A percentile compares a stretch with the other conserved stretches of the same genome.
Conservation (phyloP, 1,284 basidiomycete genomes). For the Sanghuangporus baumii region DNA sequence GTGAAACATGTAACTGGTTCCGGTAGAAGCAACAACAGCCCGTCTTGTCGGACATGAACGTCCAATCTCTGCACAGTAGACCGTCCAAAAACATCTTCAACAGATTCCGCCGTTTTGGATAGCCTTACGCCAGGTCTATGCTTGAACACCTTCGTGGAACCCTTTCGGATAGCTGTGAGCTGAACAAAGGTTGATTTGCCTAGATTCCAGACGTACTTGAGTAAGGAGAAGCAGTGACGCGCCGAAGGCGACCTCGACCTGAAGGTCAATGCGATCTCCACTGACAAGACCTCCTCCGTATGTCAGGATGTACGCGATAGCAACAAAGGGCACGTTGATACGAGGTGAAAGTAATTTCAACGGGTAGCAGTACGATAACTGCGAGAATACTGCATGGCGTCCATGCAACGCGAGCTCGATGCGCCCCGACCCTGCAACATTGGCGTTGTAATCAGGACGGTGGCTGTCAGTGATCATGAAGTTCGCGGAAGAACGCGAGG, state of each 20-base stretch:
- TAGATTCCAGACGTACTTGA: conserved; percentile 54
- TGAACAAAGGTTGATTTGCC: background rate
- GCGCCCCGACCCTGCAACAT: conserved; percentile 47
- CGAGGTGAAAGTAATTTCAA: conserved; percentile 84
- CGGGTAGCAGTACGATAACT: conserved; percentile 81
- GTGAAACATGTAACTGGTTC: conserved; percentile 91
- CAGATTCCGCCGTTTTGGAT: conserved; percentile 29
- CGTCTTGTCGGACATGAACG: conserved; percentile 44
- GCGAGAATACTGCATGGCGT: conserved; percentile 58
- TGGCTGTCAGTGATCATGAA: conserved; percentile 10
- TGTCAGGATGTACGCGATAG: conserved; percentile 75
- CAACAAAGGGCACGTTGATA: conserved; percentile 43
- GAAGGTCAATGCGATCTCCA: conserved; percentile 72
- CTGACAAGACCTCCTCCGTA: conserved; percentile 94
- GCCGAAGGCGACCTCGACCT: conserved; percentile 52
- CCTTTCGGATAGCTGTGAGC: conserved; percentile 38
- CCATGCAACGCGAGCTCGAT: conserved; percentile 50
- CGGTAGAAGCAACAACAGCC: conserved; percentile 77
- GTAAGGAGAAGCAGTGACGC: conserved; percentile 69
- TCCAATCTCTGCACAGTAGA: conserved; percentile 49
- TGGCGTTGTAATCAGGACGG: conserved; percentile 19
- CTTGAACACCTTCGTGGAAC: conserved; percentile 94
- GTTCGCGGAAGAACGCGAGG: background rate
- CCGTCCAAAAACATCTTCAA: conserved; percentile 24
- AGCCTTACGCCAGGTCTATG: conserved; percentile 47